phyloP scores from a whole-genome alignment of 2,329 filamentous ascomycete species.

The Aureobasidium zeae region DNA sequence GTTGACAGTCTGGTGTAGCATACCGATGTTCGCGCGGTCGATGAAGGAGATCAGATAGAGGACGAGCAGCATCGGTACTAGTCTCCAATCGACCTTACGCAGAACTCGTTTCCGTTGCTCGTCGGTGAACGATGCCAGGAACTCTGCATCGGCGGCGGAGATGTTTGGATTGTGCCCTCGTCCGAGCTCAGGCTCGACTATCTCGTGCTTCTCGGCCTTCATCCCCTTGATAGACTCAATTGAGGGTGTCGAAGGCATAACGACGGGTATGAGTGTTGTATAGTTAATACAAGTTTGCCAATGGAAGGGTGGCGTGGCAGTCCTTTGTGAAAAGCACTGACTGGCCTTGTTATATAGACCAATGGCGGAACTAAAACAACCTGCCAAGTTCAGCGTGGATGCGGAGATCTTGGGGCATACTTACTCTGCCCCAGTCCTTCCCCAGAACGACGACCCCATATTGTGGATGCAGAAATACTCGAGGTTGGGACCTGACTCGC shows the following conservation, averaged over 20 bases:
- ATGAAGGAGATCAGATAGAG: slow-evolving; percentile 68
- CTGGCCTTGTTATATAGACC: slow-evolving; percentile 2
- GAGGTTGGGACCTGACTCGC: too few relatives aligned
- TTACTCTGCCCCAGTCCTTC: too few relatives aligned
- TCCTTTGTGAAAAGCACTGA: neutral
- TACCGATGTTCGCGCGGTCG: slow-evolving; percentile 21
- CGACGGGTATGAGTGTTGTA: slow-evolving; percentile 3
- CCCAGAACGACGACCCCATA: too few relatives aligned
- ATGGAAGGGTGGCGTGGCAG: neutral
- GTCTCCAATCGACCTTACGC: slow-evolving; percentile 6
- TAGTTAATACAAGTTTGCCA: neutral
- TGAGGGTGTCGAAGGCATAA: neutral
- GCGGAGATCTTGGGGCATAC: too few relatives aligned
- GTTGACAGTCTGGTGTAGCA: neutral
- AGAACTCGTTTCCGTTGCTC: slow-evolving; percentile 44
- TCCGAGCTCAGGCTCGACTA: neutral
- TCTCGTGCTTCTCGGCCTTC: slow-evolving; percentile 5
- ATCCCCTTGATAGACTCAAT: slow-evolving; percentile 6
- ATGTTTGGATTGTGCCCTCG: neutral
- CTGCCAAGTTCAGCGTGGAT: too few relatives aligned
- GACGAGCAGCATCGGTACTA: slow-evolving; percentile 44
- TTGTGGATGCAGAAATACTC: too few relatives aligned
- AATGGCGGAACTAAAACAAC: neutral
- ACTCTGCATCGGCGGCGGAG: slow-evolving; percentile 21
- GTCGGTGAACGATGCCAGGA: slow-evolving; percentile 22